phyloP scores from a whole-genome alignment of 192 early-diverging fungal species.

The Fimicolochytrium jonesii region DNA sequence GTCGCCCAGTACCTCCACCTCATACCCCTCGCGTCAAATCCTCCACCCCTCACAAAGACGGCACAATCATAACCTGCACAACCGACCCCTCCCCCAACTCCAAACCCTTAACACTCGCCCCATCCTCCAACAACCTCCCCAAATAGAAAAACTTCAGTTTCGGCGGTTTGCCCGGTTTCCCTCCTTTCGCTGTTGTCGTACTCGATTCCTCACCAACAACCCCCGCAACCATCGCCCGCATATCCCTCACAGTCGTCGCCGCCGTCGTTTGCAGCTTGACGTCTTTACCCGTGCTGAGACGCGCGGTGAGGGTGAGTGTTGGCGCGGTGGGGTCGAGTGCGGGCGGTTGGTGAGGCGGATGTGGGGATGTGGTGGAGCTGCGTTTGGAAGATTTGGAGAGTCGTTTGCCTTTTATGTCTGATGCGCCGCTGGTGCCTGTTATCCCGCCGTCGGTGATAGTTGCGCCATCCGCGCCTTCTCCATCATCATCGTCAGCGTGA shows the following conservation, averaged over 20 bases:
- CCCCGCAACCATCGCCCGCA: background rate
- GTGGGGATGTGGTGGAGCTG: background rate
- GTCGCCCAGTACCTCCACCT: too few relatives aligned
- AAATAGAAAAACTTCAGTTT: slow-evolving; percentile 17
- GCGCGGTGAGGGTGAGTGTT: slow-evolving; percentile 9
- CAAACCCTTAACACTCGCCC: slow-evolving; percentile 7
- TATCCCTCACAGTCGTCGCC: slow-evolving; percentile 3
- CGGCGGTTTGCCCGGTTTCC: background rate
- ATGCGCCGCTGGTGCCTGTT: background rate
- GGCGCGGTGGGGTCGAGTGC: background rate
- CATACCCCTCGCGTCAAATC: too few relatives aligned
- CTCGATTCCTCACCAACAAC: too few relatives aligned
- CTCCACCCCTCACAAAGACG: too few relatives aligned
- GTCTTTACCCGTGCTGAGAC: slow-evolving; percentile 20
- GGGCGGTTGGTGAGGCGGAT: background rate
- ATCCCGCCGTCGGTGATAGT: background rate
- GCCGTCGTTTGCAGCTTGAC: slow-evolving; percentile 1
- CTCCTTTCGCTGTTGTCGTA: too few relatives aligned
- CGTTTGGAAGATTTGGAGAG: background rate
- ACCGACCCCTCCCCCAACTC: slow-evolving; percentile 18
- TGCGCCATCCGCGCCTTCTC: background rate
- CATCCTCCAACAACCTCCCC: slow-evolving; percentile 15
- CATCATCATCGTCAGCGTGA: background rate
- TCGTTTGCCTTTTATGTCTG: background rate
- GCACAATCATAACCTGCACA: slow-evolving; percentile 26